Evolutionary conservation across 345 rosid genomes (phyloP).

Genomic region (Passiflora organensis): DNA sequence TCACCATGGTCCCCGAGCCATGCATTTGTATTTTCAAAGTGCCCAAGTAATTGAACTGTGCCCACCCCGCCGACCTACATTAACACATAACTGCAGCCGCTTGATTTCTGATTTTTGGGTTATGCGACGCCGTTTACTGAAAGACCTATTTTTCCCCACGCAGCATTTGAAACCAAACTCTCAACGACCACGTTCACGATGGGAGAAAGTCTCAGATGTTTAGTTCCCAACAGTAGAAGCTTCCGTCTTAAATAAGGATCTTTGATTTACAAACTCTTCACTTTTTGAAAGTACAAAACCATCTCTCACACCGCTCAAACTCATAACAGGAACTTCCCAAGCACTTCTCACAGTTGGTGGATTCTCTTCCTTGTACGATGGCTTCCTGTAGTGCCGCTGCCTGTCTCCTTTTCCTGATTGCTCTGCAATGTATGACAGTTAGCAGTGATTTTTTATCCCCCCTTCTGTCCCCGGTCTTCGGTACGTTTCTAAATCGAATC

Average conservation of each 20-base stretch:
- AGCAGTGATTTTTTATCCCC: slow-evolving; percentile 19
- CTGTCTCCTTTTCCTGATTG: slow-evolving; percentile 14
- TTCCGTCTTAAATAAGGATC: neutral
- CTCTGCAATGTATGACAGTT: slow-evolving; percentile 16
- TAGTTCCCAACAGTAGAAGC: neutral
- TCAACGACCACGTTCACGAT: neutral
- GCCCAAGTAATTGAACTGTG: too few relatives aligned
- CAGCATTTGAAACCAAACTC: neutral
- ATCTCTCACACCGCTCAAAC: neutral
- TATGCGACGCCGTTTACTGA: too few relatives aligned
- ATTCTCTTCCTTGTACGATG: slow-evolving; percentile 11
- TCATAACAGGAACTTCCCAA: too few relatives aligned
- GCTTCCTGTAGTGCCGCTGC: slow-evolving; percentile 9
- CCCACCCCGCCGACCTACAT: too few relatives aligned
- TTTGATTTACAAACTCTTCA: too few relatives aligned
- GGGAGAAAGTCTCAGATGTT: neutral
- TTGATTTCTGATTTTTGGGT: too few relatives aligned
- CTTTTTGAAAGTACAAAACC: neutral
- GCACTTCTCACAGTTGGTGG: neutral
- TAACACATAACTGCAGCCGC: too few relatives aligned
- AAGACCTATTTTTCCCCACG: neutral
- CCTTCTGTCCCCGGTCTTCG: slow-evolving; percentile 18
- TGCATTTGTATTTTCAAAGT: too few relatives aligned
- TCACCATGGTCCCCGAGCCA: too few relatives aligned
- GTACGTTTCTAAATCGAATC: slow-evolving; percentile 14